These are phyloP conservation scores for Rhynchospora breviuscula DNA, from an alignment of 176 grass and related monocot genomes.

Conservation along the genomic window DNA sequence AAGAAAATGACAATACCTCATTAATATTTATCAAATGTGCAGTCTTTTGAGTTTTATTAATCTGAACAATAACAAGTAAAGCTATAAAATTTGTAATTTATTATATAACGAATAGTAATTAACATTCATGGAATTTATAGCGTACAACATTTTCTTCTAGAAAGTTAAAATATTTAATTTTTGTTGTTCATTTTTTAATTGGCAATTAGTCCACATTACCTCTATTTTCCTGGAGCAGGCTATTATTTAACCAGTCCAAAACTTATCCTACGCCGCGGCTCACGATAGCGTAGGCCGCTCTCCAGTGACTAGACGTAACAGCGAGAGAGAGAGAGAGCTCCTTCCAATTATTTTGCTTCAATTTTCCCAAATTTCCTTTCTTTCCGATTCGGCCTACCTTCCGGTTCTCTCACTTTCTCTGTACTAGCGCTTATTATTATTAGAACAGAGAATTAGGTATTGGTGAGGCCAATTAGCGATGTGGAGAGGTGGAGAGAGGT, in stretches of 20 bases:
- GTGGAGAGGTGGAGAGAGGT: conserved; percentile 67
- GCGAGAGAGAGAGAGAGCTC: not conserved
- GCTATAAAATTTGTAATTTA: not conserved
- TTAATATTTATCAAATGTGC: not conserved
- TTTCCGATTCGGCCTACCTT: not conserved
- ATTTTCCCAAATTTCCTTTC: conserved; percentile 21
- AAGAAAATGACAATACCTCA: not conserved
- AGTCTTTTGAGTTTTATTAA: not conserved
- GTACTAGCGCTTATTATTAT: conserved; percentile 20
- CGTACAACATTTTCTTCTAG: not conserved
- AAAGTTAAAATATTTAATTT: not conserved
- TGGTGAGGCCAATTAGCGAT: conserved; percentile 26
- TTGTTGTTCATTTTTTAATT: not conserved
- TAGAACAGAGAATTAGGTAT: conserved; percentile 1
- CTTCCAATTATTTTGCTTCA: conserved; percentile 27
- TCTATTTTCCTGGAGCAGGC: not conserved
- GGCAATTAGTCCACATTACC: not conserved
- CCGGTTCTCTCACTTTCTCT: conserved; percentile 25
- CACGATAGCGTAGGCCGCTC: conserved; percentile 9
- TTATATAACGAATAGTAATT: not conserved
- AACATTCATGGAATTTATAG: not conserved
- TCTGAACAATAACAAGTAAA: not conserved
- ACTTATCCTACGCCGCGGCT: conserved; percentile 12
- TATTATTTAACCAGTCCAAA: not conserved
- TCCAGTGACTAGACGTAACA: conserved; percentile 12